Evolutionary conservation across 2,329 filamentous ascomycete genomes (phyloP), one percentile per base, ranked within the genome.

Genomic region (Ophiostoma triangulosporum): DNA sequence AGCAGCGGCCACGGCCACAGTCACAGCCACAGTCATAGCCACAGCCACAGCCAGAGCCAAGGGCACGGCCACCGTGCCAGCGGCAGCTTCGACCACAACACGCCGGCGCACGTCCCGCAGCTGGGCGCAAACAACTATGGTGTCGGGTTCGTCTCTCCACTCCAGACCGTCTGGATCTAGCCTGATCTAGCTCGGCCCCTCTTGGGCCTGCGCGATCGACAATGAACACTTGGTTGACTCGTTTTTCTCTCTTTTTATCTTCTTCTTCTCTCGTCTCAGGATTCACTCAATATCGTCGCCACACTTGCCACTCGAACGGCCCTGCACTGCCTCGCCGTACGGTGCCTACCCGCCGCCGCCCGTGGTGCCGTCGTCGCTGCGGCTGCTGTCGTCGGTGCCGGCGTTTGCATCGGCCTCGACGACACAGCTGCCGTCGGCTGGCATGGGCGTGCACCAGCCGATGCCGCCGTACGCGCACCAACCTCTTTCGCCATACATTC

Each of bases 81-180:
- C 15, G 51, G 43, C 45, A 48, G 52, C 58, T 70, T 71, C 64
- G 69, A 71, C 56, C 68, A 72, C 17, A 33, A n/a, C n/a, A n/a
- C n/a, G n/a, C n/a, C n/a, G n/a, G n/a, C 57, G 58, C 68, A 72
- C 22, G n/a, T 54, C 58, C 68, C 71, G 60, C 68, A 70, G 63
- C 66, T 73, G 64, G 71, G 67, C 67, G 73, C 66, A 64, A 68
- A 59, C 67, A 69, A 71, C 65, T 73, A 69, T 70, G 70, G 71
- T 66, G 66, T 72, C 70, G 77, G 77, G 77, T 80, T 80, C 73
- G 77, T 80, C 70, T 72, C 74, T 77, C 76, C 76, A 73, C 71
- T 75, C 69, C 75, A 78, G 70, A 69, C 76, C 67, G 71, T 79
- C 70, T 80, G 76, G 76, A 52, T 32, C 48, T 55, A 31, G 76